Evolutionary conservation across 352 stramenopile genomes (phyloP).

Genomic region (Phytophthora lateralis): DNA sequence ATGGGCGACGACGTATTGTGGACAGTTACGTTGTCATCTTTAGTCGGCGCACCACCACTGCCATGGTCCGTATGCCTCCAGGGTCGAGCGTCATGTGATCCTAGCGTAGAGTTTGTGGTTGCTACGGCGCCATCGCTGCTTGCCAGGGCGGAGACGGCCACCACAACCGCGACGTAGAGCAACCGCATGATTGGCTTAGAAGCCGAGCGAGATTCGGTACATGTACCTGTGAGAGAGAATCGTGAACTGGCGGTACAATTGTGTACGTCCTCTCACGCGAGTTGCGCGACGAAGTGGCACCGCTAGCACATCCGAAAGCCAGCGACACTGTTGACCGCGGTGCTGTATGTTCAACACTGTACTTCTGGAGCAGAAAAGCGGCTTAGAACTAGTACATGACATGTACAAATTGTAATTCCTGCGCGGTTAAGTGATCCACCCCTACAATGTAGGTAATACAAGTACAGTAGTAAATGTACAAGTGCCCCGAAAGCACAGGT

Average conservation of each 20-base stretch:
- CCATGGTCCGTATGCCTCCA: neutral
- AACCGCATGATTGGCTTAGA: neutral
- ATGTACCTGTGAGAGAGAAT: neutral
- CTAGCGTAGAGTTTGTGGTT: neutral
- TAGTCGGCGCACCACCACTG: constrained; percentile 3
- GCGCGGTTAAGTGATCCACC: no score
- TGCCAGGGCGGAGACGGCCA: neutral
- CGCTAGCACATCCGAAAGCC: neutral
- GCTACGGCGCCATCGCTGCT: neutral
- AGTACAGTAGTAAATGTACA: no score
- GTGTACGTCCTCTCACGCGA: no score
- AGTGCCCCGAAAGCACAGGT: no score
- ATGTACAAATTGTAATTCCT: no score
- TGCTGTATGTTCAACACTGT: no score
- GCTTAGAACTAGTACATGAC: no score
- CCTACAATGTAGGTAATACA: no score
- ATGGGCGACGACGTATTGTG: no score
- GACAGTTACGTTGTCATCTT: neutral
- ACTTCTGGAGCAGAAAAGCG: no score
- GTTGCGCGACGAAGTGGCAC: neutral
- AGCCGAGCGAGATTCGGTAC: neutral
- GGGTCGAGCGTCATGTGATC: neutral
- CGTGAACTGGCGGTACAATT: neutral
- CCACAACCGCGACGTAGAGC: neutral
- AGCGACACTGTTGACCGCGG: no score